phyloP scores from a whole-genome alignment of 2,329 filamentous ascomycete genomes.

The Tolypocladium nubicola region DNA sequence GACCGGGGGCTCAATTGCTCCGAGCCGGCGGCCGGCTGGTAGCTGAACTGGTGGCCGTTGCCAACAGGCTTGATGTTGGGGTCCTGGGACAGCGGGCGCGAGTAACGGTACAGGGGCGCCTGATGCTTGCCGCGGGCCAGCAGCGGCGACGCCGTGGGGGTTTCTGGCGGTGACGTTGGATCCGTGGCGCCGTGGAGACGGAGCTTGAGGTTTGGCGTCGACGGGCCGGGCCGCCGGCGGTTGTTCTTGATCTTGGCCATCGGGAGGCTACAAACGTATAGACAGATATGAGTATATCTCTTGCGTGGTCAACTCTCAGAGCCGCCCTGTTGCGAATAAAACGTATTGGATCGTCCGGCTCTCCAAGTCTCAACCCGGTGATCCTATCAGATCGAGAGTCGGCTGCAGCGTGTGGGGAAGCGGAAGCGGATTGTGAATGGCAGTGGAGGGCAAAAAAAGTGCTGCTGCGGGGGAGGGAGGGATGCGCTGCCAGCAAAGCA shows the following conservation, averaged over 20 bases:
- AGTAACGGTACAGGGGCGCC: constrained; percentile 20
- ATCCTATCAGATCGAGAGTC: constrained; percentile 10
- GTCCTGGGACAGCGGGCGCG: constrained; percentile 20
- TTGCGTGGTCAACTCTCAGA: background rate
- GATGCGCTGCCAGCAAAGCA: background rate
- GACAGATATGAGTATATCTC: background rate
- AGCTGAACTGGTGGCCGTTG: constrained; percentile 31
- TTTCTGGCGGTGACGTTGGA: constrained; percentile 37
- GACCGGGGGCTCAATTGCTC: constrained; percentile 27
- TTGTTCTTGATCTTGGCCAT: constrained; percentile 5
- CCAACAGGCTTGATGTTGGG: constrained; percentile 32
- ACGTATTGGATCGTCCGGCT: background rate
- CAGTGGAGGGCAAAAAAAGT: background rate
- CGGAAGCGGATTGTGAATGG: background rate
- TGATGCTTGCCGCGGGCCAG: constrained; percentile 20
- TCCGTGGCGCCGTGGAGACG: constrained; percentile 19
- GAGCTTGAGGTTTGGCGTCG: constrained; percentile 30
- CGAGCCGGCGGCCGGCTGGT: constrained; percentile 20
- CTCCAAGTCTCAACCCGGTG: constrained; percentile 1
- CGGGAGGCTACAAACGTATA: constrained; percentile 2
- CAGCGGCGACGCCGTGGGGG: constrained; percentile 29
- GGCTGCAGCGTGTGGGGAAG: constrained; percentile 15
- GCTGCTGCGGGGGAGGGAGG: background rate
- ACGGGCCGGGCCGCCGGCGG: constrained; percentile 23
- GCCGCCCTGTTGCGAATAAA: background rate